Base-by-base conservation (phyloP, 2,329 filamentous ascomycete genomes). In the Colletotrichum lupini region DNA sequence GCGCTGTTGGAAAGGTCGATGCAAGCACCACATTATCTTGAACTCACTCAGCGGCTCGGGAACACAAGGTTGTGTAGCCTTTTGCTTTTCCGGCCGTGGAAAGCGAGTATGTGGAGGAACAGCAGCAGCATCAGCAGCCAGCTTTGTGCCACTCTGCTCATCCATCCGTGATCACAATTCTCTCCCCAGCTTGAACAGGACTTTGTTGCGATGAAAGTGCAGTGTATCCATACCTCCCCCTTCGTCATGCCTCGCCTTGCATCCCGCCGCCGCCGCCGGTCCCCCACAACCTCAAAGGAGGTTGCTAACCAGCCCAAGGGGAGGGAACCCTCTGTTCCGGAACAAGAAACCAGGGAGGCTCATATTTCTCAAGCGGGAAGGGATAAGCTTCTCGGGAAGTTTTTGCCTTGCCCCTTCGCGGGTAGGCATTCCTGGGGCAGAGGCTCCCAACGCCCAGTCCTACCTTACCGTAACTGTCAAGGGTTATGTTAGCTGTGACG, bases 321-420 rank as follows among this genome's bases (percentile, higher is more conserved):
- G 42, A 9, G 42, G 42, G 42, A 7, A 19, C 19, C 19, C 19
- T n/a, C 7, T 49, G 6, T 22, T 49, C 19, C 8, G 42, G 42
- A 49, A 49, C 42, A 22, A 49, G 42, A 49, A 35, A 35, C 35
- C 16, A 8, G 16, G 28, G 22, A 63, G 32, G 53, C 42, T 63
- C 65, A 68, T 58, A 52, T 60, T 19, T 28, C 19, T 32, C 3
- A n/a, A 59, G 26, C 65, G n/a, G 56, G 58, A 59, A 64, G 55
- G 32, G 53, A 65, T 26, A 52, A 52, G 55, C 60, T 70, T 65
- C 59, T 73, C 60, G 56, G 60, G 67, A 64, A 70, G 55, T 61
- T 61, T 63, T 61, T 70, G 53, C 66, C 66, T 59, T 49, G 59
- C 22, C 42, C n/a, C 26, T 7, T 60, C 42, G 19, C 58, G 24